Percentiles rank a stretch among this genome's conserved stretches.
phyloP scores from a whole-genome alignment of 768 basidiomycete genomes.

The Pilatotrama ljubarskyi region DNA sequence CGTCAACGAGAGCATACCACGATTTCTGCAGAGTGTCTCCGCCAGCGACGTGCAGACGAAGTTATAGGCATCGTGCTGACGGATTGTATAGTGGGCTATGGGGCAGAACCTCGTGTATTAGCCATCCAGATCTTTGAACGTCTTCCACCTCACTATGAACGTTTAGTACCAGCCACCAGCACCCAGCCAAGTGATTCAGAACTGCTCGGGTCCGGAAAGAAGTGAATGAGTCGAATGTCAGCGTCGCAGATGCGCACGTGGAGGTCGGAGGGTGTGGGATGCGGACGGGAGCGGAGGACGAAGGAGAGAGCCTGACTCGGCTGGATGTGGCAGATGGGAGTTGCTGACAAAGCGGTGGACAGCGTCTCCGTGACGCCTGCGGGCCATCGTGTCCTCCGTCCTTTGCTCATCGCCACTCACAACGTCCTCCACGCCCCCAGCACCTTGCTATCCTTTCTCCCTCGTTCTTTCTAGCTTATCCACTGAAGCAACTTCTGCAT shows the following conservation, averaged over 20 bases:
- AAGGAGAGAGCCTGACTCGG: conserved; percentile 9
- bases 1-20: conserved; percentile 40
- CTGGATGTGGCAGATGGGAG: conserved; percentile 10
- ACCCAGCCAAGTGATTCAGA: no score
- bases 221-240: not conserved
- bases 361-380: conserved; percentile 16
- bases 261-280: not conserved
- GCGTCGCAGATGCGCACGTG: not conserved
- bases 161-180: no score
- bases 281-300: not conserved
- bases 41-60: conserved; percentile 8
- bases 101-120: not conserved
- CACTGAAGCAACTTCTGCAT: not conserved
- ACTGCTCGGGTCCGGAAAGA: no score
- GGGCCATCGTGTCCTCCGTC: conserved; percentile 16
- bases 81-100: not conserved
- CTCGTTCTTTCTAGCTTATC: not conserved
- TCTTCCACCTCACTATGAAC: not conserved
- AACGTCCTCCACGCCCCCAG: conserved; percentile 13
- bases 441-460: conserved; percentile 3
- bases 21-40: not conserved
- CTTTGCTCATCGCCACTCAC: conserved; percentile 20
- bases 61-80: not conserved
- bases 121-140: not conserved
- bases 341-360: conserved; percentile 20